Evolutionary conservation across 768 basidiomycete species (phyloP).

Genomic region (Erythrobasidium yunnanense): DNA sequence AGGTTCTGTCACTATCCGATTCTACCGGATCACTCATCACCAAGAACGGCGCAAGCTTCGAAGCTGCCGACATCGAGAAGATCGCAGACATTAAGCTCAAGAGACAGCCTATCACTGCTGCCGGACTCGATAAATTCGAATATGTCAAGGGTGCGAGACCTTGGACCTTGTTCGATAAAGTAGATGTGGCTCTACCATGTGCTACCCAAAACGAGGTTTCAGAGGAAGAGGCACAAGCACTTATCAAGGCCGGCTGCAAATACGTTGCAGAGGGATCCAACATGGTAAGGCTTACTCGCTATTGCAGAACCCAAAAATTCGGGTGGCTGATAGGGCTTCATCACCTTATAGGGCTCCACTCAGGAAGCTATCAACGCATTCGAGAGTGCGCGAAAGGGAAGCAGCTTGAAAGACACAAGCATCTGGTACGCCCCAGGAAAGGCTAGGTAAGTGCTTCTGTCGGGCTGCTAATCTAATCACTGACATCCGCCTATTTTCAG

Average conservation of each 20-base stretch:
- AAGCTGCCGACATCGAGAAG: constrained; percentile 49
- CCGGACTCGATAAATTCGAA: constrained; percentile 28
- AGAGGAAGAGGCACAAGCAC: constrained; percentile 57
- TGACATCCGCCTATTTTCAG: too few relatives aligned
- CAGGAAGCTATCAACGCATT: constrained; percentile 62
- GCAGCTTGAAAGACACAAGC: constrained; percentile 36
- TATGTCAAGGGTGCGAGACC: constrained; percentile 50
- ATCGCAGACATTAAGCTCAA: constrained; percentile 52
- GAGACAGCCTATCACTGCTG: constrained; percentile 34
- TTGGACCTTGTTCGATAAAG: constrained; percentile 56
- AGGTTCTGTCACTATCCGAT: constrained; percentile 62
- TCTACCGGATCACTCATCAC: constrained; percentile 59
- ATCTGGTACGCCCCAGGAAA: constrained; percentile 68
- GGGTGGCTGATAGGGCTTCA: background rate
- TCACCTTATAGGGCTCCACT: constrained; percentile 50
- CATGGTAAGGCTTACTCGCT: constrained; percentile 47
- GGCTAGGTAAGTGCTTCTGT: too few relatives aligned
- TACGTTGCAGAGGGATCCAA: constrained; percentile 68
- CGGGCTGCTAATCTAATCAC: too few relatives aligned
- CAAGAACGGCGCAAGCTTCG: constrained; percentile 50
- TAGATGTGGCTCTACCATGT: constrained; percentile 37
- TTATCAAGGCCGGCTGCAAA: constrained; percentile 57
- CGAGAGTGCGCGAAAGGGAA: constrained; percentile 52
- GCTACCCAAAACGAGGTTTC: constrained; percentile 55
- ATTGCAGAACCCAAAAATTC: background rate